Evolutionary conservation across 805 yeast genomes (phyloP), one percentile per base, ranked within the genome.

Genomic region (Candida hungchunana): DNA sequence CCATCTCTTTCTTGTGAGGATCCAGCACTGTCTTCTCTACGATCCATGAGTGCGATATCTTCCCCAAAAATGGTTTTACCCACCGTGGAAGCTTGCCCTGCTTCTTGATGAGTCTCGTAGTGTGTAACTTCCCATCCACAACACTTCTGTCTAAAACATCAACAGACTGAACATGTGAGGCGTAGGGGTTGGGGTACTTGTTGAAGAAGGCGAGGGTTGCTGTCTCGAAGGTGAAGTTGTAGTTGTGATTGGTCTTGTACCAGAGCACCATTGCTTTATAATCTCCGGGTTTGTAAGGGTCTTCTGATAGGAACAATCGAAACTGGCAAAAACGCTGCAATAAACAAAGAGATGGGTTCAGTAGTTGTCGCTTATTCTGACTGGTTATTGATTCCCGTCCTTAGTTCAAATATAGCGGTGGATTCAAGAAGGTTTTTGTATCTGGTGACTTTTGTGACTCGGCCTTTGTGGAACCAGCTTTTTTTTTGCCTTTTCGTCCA

Each of bases 41-140:
- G 27, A 89, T 77, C 90, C 93, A 85, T 10, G 86, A 68, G 36
- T 82, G 79, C 21, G 82, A 68, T 18, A 77, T 75, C 31, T 70
- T 66, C 2, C 90, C 89, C 41, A 88, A 58, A 36, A 87, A 74
- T 4, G 90, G 90, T 47, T 71, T 73, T 18, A 83, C 76, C 77
- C 93, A 87, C 24, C 66, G 58, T 5, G 97, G 97, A 25, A 89
- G 64, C 46, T 86, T 70, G 2, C 97, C 97, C 4, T 73, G 65
- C 56, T 89, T 90, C 47, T 74, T 74, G 29, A 89, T 77, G 26
- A 89, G 64, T 46, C 90, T 71, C 5, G 90, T 82, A 25, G 84
- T 77, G 46, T 75, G 72, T 30, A 89, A 68, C 32, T 76, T 67
- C 17, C 94, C 94, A 9, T 75, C 64, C 43, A 81, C 86, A 14